Conservation (phyloP, 306 rosid species). For the Phaseolus lunatus region DNA sequence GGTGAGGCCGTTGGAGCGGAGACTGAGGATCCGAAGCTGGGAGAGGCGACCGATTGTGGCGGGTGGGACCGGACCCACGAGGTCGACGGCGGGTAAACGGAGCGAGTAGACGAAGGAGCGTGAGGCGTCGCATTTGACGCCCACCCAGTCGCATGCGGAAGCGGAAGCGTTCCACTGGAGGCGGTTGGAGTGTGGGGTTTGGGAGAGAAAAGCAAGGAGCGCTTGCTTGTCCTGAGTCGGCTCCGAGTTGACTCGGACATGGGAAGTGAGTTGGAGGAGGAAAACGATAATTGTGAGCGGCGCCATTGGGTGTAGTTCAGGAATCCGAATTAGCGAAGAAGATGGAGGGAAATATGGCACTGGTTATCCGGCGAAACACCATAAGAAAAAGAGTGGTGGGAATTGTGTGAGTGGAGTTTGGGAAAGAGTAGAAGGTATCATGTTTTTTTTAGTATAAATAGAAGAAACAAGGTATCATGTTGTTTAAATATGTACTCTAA, state of each 20-base stretch:
- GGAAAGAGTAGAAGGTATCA: background rate
- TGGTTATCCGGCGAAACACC: slow-evolving; percentile 57
- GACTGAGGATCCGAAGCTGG: slow-evolving; percentile 80
- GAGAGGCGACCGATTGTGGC: slow-evolving; percentile 67
- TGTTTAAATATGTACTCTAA: too few relatives aligned
- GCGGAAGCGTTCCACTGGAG: slow-evolving; percentile 80
- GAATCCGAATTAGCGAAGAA: slow-evolving; percentile 13
- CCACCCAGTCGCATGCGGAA: slow-evolving; percentile 91
- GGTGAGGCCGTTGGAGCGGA: slow-evolving; percentile 75
- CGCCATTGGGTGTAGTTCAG: slow-evolving; percentile 47
- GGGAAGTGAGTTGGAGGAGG: slow-evolving; percentile 41
- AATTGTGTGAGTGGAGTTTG: slow-evolving; percentile 32
- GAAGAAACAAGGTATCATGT: too few relatives aligned
- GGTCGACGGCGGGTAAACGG: slow-evolving; percentile 85
- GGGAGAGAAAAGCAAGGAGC: slow-evolving; percentile 70
- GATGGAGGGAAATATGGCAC: slow-evolving; percentile 33
- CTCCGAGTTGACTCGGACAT: slow-evolving; percentile 61
- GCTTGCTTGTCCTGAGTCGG: slow-evolving; percentile 90
- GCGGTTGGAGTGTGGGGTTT: slow-evolving; percentile 71
- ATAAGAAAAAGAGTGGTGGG: slow-evolving; percentile 36
- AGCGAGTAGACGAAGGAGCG: slow-evolving; percentile 61
- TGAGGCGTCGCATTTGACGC: slow-evolving; percentile 63
- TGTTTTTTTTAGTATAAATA: too few relatives aligned
- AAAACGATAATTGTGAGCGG: background rate
- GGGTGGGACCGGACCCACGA: slow-evolving; percentile 76